Base-by-base conservation (phyloP, 1,139 yeast species). In the Hemisphaericaspora lyxosophila region DNA sequence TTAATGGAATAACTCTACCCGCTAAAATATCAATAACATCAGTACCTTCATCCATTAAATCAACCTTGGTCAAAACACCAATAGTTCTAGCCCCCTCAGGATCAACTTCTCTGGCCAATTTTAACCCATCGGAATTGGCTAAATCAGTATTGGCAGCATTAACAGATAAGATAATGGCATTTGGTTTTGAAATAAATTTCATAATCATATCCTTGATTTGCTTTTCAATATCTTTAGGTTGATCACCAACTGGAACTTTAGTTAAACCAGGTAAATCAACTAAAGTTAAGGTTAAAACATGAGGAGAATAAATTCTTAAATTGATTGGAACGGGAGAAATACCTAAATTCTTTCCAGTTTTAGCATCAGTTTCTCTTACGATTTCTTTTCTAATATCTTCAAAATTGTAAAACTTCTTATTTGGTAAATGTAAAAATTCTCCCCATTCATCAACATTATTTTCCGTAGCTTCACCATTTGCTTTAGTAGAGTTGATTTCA, bases 211-310 rank as follows among this genome's bases (percentile, higher is more conserved):
- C 96, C 58, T 86, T 82, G 53, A 92, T 94, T 64, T 87, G 96
- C 48, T 79, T 82, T 70, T 92, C 99, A 49, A 92, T 92, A 62
- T 92, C 98, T 59, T 85, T 87, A 39, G 99, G 99, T 66, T 92
- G 99, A 62, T 92, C 98, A 34, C 99, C 99, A 35, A 92, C 97
- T n/a, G 99, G 98, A 29, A 94, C 98, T 64, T 92, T 92, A 22
- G 99, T 92, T 57, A 94, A 76, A 45, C 99, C 99, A 11, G 99
- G 99, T 53, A 92, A 75, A 72, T 92, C 99, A 31, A 92, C 98
- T 56, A 92, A 77, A 3, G 99, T 94, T 62, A 92, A 78, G 11
- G 97, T 92, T 56, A 92, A 74, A 36, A 92, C 98, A 58, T 90
- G 92, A 11, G 99, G 98, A 19, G 97, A 90, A 62, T 85, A 90